Base-by-base conservation (phyloP, 345 rosid genomes). In the Lepidium didymum region DNA sequence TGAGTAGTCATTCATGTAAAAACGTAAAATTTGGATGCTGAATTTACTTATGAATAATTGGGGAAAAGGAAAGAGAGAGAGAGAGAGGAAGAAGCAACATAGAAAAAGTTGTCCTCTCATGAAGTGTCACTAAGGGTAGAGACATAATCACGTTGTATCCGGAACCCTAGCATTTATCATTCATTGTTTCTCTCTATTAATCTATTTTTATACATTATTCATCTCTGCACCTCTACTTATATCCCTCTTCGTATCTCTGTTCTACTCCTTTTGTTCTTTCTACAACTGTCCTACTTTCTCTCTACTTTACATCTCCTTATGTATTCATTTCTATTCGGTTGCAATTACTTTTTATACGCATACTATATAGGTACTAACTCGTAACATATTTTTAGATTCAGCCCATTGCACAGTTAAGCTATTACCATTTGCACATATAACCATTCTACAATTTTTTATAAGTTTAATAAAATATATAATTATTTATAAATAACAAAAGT, bases 101-200 rank as follows among this genome's bases (percentile, higher is more conserved):
- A 55, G n/a, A 73, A 67, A 59, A 67, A 59, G 80, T 56, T 72
- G 78, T 80, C 79, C 69, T 77, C 74, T 76, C 76, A 51, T 82
- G 80, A 73, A 78, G 52, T 81, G 82, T 65, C 83, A 64, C 73
- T 64, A 62, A 72, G 77, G 69, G 74, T 73, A 57, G 73, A 64
- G 80, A 81, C 82, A 77, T 69, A 50, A 75, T 75, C 82, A 81
- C 78, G 79, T 82, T 80, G 79, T 69, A 49, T 54, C 76, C 72
- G 77, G 80, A 74, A 80, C 70, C 80, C 76, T 73, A 69, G 71
- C 64, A 62, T 75, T 68, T 74, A 75, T 68, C 65, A 68, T 68
- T 75, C 78, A 75, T 68, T 68, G 78, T 75, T 68, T 61, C 62
- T 68, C 77, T 51, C 27, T 72, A n/a, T 58, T 34, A 29, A 56